Evolutionary conservation across 75 land plant genomes (phyloP).

Genomic region (Azolla pinnata): DNA sequence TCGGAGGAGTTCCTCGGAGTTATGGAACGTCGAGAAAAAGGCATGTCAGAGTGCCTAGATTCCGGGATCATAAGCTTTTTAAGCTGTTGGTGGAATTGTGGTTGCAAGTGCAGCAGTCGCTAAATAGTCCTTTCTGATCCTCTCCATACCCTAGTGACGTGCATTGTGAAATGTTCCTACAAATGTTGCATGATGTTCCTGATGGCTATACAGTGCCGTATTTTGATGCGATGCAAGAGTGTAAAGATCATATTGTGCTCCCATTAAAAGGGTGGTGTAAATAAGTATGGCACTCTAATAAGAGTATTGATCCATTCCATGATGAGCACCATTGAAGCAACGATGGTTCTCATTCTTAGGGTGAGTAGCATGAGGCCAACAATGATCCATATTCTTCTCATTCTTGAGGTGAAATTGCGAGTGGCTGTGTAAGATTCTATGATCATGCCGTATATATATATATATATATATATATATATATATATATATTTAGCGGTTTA

Average conservation of each 20-base stretch:
- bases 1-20: slow-evolving; percentile 65
- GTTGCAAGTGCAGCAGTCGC: slow-evolving; percentile 13
- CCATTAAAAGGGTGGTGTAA: background rate
- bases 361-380: too few relatives aligned
- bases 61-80: slow-evolving; percentile 36
- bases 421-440: too few relatives aligned
- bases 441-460: too few relatives aligned
- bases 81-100: slow-evolving; percentile 58
- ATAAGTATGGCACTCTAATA: background rate
- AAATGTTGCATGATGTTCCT: background rate
- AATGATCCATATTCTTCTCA: too few relatives aligned
- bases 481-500: too few relatives aligned
- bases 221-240: background rate
- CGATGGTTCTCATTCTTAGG: too few relatives aligned
- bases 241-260: background rate
- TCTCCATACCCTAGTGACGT: background rate
- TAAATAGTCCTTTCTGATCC: background rate
- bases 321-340: too few relatives aligned
- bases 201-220: background rate
- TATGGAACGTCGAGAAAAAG: slow-evolving; percentile 48
- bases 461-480: too few relatives aligned
- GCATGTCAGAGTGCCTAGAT: slow-evolving; percentile 35
- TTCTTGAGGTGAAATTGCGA: too few relatives aligned
- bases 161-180: background rate
- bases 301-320: too few relatives aligned